Evolutionary conservation across 345 rosid species (phyloP), one percentile per base, ranked within the genome.

Genomic region (Laguncularia racemosa): DNA sequence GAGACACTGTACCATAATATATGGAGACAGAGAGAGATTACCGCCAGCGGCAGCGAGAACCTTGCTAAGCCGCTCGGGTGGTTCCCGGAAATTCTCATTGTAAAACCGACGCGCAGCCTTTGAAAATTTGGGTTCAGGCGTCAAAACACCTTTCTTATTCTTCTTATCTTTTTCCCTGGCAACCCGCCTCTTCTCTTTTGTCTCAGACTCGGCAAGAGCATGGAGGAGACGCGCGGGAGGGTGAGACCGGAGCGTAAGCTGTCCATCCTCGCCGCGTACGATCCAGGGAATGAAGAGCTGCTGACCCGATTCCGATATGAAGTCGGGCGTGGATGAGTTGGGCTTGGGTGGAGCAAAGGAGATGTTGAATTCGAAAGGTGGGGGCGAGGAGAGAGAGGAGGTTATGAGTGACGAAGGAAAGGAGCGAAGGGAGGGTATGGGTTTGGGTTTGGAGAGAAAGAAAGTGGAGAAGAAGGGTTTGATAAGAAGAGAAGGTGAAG

Each of bases 11-110:
- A 14, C 9, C 13, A 28, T 15, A 26, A 20, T 44, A 33, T 40
- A 1, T 50, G 43, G 38, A 40, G 46, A 57, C 48, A 43, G 38
- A 15, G 38, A 13, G 14, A 12, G 19, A 19, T 38, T 86, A 92
- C 97, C 99, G 81, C 99, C 97, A 54, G 96, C 84, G 59, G 97
- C 86, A 40, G 99, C 97, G 13, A 93, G 91, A 60, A 93, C 88
- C 67, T 93, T 93, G 69, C 97, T 77, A 49, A 93, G 74, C 21
- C 97, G 87, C 71, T 89, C 91, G 33, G 96, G 81, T 4, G 63
- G 71, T 15, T 85, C 89, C 60, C 80, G 73, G 48, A 89, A 81
- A 50, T 84, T 78, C 56, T 87, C 95, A 60, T 93, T 93, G 67
- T 89, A 89, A 62, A 74, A 86, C 72, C 95, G 81, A 20, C 96